Percentiles rank a stretch among this genome's conserved stretches.
These are phyloP conservation scores for Nicotiana tabacum DNA, from an alignment of 257 asterid species.

Conservation along the genomic window DNA sequence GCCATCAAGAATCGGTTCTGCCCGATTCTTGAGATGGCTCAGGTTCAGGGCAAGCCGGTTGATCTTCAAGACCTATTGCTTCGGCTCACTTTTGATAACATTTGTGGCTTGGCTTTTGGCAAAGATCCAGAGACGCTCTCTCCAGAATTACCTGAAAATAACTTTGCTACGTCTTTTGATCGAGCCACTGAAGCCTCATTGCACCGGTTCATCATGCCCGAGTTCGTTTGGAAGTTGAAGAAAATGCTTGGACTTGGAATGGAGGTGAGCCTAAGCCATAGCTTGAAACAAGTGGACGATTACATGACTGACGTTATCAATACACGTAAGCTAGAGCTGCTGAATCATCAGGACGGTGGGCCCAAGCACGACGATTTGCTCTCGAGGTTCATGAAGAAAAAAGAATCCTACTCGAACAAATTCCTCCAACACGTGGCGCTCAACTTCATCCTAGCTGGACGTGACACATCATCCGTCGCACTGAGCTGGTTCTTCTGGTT, in stretches of 20 bases:
- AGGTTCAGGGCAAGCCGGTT: conserved; percentile 28
- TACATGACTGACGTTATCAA: conserved; percentile 43
- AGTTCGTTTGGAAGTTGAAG: conserved; percentile 45
- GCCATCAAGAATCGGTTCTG: conserved; percentile 48
- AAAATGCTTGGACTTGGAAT: conserved; percentile 49
- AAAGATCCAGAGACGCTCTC: conserved; percentile 52
- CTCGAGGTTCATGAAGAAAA: conserved; percentile 58
- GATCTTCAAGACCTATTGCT: conserved; percentile 52
- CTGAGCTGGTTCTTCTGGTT: conserved; percentile 73
- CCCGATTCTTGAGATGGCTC: conserved; percentile 43
- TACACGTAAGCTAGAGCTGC: conserved; percentile 49
- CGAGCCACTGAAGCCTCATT: conserved; percentile 56
- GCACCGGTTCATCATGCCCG: conserved; percentile 48
- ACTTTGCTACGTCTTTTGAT: conserved; percentile 49
- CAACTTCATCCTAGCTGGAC: conserved; percentile 68
- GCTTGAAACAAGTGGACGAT: conserved; percentile 42
- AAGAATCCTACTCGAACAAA: conserved; percentile 37
- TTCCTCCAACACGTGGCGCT: conserved; percentile 60
- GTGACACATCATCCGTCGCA: conserved; percentile 73
- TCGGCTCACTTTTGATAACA: conserved; percentile 56
- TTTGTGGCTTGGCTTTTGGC: conserved; percentile 65
- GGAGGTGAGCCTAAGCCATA: conserved; percentile 31
- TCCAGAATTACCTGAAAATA: conserved; percentile 36
- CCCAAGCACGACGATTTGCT: conserved; percentile 47
- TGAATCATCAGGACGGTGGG: conserved; percentile 30